Percentiles rank a stretch among this genome's conserved stretches.
These are phyloP conservation scores for Trichosporon sp. DNA, from an alignment of 1,284 basidiomycete genomes.

Conservation along the genomic window DNA sequence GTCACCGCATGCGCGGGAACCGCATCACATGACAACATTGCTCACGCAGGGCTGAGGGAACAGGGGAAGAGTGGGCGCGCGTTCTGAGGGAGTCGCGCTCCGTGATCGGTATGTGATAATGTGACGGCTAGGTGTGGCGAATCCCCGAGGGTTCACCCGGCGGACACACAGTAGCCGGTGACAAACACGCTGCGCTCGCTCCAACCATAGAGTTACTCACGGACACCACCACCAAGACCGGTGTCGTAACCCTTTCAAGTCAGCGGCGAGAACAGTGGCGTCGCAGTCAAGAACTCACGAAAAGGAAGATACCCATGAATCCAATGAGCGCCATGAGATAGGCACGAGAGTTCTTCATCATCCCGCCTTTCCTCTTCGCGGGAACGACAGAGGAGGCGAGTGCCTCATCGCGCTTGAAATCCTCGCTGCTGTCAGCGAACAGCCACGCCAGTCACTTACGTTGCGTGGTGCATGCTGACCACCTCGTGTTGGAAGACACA, in stretches of 20 bases:
- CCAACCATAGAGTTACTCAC: slow-evolving; percentile 4
- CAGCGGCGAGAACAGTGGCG: slow-evolving; percentile 30
- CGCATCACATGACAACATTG: neutral
- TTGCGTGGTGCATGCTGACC: neutral
- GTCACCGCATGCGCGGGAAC: neutral
- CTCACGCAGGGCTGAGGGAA: neutral
- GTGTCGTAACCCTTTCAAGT: neutral
- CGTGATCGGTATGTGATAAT: neutral
- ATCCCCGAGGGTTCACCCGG: neutral
- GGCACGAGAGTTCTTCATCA: neutral
- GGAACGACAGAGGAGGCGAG: slow-evolving; percentile 1
- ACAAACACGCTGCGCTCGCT: neutral
- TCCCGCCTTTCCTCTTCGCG: neutral
- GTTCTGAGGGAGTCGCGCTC: neutral
- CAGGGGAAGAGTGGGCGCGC: neutral
- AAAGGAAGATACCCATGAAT: slow-evolving; percentile 72
- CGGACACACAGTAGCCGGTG: neutral
- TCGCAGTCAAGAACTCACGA: slow-evolving; percentile 53
- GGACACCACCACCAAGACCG: slow-evolving; percentile 39
- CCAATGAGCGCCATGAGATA: slow-evolving; percentile 62
- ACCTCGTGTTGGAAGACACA: neutral
- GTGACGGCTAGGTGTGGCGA: neutral
- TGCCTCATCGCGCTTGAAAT: neutral
- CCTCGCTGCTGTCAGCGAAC: slow-evolving; percentile 5
- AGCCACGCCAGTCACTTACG: neutral